phyloP scores from a whole-genome alignment of 2,329 filamentous ascomycete genomes.

The Fusarium succisae region DNA sequence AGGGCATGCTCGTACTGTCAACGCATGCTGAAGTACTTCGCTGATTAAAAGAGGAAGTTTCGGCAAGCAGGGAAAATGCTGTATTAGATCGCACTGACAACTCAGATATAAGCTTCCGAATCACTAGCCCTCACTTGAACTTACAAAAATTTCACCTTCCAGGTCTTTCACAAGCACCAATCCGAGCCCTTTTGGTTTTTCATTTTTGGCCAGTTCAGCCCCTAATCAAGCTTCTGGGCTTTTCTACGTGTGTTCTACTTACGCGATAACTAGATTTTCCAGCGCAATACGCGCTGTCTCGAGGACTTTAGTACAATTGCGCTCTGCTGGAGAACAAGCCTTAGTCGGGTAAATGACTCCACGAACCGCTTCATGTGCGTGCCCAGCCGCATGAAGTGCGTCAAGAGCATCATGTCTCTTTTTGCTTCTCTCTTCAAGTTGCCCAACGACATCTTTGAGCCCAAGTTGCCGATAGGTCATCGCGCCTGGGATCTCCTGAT shows the following conservation, averaged over 20 bases:
- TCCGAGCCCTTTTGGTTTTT: neutral
- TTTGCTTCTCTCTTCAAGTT: slow-evolving; percentile 62
- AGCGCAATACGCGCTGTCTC: slow-evolving; percentile 64
- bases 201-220: neutral
- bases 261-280: slow-evolving; percentile 65
- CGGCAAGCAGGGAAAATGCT: neutral
- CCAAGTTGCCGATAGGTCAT: slow-evolving; percentile 53
- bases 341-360: slow-evolving; percentile 40
- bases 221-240: neutral
- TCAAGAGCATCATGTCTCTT: slow-evolving; percentile 62
- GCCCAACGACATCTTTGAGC: slow-evolving; percentile 62
- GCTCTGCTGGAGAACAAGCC: slow-evolving; percentile 46
- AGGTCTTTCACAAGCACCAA: neutral
- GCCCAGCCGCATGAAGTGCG: slow-evolving; percentile 53
- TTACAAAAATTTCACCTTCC: neutral
- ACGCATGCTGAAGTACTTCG: neutral
- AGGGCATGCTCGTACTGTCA: neutral
- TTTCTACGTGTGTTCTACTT: neutral
- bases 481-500: slow-evolving; percentile 18
- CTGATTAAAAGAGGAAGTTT: too few species aligned
- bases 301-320: slow-evolving; percentile 61
- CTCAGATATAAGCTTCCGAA: neutral
- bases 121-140: neutral
- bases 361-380: slow-evolving; percentile 38
- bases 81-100: neutral